These are phyloP conservation scores for Rachicladosporium sp. DNA, from an alignment of 2,329 filamentous ascomycete species.

Conservation along the genomic window DNA sequence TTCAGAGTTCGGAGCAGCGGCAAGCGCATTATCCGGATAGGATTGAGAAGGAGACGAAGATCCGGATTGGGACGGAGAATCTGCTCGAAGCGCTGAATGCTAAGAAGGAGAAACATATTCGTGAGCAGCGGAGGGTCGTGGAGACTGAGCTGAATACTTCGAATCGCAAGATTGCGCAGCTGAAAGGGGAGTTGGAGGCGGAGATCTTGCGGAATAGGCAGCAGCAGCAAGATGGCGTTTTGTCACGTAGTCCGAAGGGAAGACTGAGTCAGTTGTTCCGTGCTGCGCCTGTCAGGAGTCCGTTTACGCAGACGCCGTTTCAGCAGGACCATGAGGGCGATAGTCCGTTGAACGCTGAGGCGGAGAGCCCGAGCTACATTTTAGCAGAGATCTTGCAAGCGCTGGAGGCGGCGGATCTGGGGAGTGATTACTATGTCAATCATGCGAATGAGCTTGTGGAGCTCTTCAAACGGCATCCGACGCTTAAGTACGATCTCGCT, in stretches of 20 bases:
- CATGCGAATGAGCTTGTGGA: conserved; percentile 88
- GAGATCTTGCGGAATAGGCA: conserved; percentile 48
- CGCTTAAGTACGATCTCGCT: conserved; percentile 88
- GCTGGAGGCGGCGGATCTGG: conserved; percentile 75
- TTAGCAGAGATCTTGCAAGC: conserved; percentile 83
- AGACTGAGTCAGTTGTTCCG: conserved; percentile 47
- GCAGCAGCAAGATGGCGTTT: conserved; percentile 28
- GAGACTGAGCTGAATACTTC: conserved; percentile 82
- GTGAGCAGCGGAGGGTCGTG: conserved; percentile 44
- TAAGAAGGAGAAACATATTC: conserved; percentile 92
- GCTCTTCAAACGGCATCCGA: conserved; percentile 81
- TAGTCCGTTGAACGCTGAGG: conserved; percentile 44
- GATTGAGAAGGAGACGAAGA: conserved; percentile 92
- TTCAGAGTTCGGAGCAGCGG: conserved; percentile 53
- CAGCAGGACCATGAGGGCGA: conserved; percentile 37
- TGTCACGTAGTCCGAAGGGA: conserved; percentile 22
- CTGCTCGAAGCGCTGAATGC: conserved; percentile 87
- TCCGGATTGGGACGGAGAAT: conserved; percentile 95
- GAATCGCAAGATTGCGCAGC: conserved; percentile 55
- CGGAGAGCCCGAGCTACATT: conserved; percentile 83
- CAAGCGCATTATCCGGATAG: conserved; percentile 67
- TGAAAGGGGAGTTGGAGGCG: conserved; percentile 46
- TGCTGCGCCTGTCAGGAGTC: conserved; percentile 41
- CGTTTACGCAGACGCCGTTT: conserved; percentile 28
- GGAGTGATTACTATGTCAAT: conserved; percentile 88